Evolutionary conservation across 495 filamentous ascomycete genomes (phyloP).

Genomic region (Neurospora cerealis): DNA sequence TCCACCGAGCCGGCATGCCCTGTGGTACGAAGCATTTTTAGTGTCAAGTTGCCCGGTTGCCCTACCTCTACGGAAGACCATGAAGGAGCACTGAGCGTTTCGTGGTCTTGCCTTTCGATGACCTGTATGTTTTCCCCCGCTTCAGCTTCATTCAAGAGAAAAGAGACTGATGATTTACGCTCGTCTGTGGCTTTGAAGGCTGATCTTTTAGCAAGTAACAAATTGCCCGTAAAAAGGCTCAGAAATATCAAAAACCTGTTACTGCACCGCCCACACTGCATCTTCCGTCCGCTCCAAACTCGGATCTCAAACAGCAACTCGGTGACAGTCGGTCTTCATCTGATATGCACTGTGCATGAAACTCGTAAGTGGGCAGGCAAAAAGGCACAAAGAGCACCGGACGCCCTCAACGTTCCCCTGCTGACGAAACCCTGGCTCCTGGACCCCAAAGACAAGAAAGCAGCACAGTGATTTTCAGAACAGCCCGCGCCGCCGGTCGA

Average conservation of each 20-base stretch:
- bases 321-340: neutral
- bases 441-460: neutral
- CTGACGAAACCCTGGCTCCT: constrained; percentile 11
- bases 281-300: neutral
- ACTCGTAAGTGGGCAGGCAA: neutral
- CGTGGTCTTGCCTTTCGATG: neutral
- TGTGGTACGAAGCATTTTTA: neutral
- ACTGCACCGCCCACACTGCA: neutral
- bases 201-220: neutral
- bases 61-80: neutral
- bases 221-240: neutral
- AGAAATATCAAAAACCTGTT: neutral
- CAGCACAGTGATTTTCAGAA: neutral
- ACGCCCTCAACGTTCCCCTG: neutral
- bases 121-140: neutral
- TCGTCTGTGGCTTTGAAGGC: neutral
- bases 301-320: neutral
- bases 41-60: neutral
- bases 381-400: neutral
- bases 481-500: neutral
- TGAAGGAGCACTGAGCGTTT: neutral
- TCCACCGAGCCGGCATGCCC: neutral
- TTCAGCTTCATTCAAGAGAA: neutral
- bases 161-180: neutral
- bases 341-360: neutral